Evolutionary conservation across 2,329 filamentous ascomycete genomes (phyloP), one percentile per base, ranked within the genome.

Genomic region (Parastagonospora nodorum): DNA sequence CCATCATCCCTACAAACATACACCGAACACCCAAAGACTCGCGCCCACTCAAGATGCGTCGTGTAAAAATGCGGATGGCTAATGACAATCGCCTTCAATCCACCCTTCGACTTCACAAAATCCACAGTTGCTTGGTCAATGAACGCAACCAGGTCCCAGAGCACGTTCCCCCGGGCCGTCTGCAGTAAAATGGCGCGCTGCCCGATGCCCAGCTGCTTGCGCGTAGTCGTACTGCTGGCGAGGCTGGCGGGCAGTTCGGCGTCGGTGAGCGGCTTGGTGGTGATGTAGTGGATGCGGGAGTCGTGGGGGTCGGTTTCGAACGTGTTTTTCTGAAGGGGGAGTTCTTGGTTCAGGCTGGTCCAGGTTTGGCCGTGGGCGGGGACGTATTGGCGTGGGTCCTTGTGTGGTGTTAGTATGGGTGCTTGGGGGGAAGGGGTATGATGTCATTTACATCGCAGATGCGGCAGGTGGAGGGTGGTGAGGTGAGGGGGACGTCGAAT

Each of bases 41-140:
- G 68, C 0, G 88, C 86, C 90, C 90, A 95, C 58, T 88, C 83
- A 0, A 89, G 72, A 69, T 91, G 87, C 3, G 89, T 88, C 11
- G 85, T 86, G 74, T 90, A 94, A 74, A 89, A 95, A 69, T 95
- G 90, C 45, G 90, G 90, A 73, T 95, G 89, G 9, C 82, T 86
- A 55, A 92, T 90, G 0, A 80, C 85, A 39, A 94, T 92, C 0
- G 87, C 89, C 30, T 77, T 76, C 10, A 95, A 66, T 0, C 88
- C 88, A 37, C 89, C 89, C 6, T 85, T 77, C 0, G 66, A 68
- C 5, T 81, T 78, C 61, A 93, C 84, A 43, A 75, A 77, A 0
- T 74, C 66, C 0, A 89, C 72, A 0, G 89, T 92, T 3, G 80
- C 79, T 1, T 80, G 73, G 67, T 92, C 88, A 2, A 94, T 75